Base-by-base conservation (phyloP, 2,329 filamentous ascomycete species). In the Hypoxylon sp. region DNA sequence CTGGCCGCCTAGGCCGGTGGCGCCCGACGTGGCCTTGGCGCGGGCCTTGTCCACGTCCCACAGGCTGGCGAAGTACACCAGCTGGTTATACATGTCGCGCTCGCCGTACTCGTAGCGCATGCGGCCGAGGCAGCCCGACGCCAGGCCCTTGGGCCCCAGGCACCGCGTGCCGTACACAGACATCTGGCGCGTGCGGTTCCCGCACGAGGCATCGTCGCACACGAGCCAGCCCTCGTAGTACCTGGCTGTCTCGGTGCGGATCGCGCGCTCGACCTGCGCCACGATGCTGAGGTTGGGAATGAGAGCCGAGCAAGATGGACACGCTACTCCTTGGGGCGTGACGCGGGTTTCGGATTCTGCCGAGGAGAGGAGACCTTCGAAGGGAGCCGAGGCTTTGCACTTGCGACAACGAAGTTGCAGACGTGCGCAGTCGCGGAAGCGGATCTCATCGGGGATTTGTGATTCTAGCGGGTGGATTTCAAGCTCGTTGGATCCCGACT, bases 221-320 rank as follows among this genome's bases (percentile, higher is more conserved):
- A 93, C 85, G 5, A 99, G 87, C 90, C 93, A 96, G 65, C 90
- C 94, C 75, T 97, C 92, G 79, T 99, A 98, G 83, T 99, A 99
- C 50, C 88, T 87, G 8, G 91, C 85, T 5, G 93, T 92, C 72
- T 94, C 88, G 32, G 86, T 82, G 50, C 96, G 90, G 70, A 98
- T 90, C 64, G 95, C 91, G 58, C 88, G 85, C 77, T 99, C 96
- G 4, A 98, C 84, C 78, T 99, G 96, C 0, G 94, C 92, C 8
- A 96, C 87, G 50, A 98, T 82, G 7, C 89, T 91, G 9, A 97
- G 81, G 4, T 88, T 91, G 0, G 89, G 78, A 45, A 97, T 86
- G 2, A 84, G 75, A 47, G 85, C 84, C 41, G 83, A 82, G 77
- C 96, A 98, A 30, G 83, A 82, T 3, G 87, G 83, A 76, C 96